A percentile compares a stretch with the other conserved stretches of the same genome.
Evolutionary conservation across 139 green algal species (phyloP).

Genomic region (Micromonas commoda): DNA sequence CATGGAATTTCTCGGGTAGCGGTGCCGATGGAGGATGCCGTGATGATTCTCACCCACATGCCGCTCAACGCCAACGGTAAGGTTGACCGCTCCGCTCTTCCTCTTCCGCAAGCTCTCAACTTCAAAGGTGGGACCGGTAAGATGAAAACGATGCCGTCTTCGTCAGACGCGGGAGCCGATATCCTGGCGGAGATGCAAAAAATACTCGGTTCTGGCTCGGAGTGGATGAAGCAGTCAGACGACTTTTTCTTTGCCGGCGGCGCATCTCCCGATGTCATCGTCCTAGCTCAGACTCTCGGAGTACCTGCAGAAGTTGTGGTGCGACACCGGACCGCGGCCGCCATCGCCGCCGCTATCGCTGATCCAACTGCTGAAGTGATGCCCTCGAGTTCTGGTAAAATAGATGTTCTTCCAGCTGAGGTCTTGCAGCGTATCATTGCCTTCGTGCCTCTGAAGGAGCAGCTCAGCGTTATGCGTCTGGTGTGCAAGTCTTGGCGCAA

Average conservation of each 20-base stretch:
- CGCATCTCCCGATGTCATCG: neutral
- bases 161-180: neutral
- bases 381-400: too few relatives aligned
- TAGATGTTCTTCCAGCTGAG: too few relatives aligned
- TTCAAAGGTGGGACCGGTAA: neutral
- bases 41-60: neutral
- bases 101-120: neutral
- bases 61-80: neutral
- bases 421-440: too few relatives aligned
- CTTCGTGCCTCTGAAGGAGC: too few relatives aligned
- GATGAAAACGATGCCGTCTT: too few relatives aligned
- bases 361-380: too few relatives aligned
- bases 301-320: too few relatives aligned
- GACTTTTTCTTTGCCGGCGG: neutral
- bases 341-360: too few relatives aligned
- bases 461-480: too few relatives aligned
- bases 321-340: too few relatives aligned
- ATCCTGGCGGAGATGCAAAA: neutral
- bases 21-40: neutral
- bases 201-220: neutral
- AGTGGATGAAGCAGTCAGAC: neutral
- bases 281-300: neutral
- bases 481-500: too few relatives aligned
- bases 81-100: neutral
- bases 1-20: neutral